Conservation (phyloP, 2,329 filamentous ascomycete species). For the Tricladium varicosporioides region DNA sequence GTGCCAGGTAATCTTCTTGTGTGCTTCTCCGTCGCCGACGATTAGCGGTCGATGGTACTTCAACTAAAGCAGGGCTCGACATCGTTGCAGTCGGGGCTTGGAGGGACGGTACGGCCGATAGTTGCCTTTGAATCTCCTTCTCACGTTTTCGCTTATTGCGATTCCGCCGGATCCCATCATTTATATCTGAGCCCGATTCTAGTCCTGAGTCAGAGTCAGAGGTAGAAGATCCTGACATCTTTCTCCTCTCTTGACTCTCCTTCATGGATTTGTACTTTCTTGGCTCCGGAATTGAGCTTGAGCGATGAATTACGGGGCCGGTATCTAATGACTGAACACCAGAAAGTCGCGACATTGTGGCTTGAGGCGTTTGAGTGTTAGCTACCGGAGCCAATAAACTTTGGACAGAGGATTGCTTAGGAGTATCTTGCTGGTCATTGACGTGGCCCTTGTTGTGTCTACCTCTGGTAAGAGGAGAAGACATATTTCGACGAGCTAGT, state of each 20-base stretch:
- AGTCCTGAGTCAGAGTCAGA: constrained; percentile 15
- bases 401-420: constrained; percentile 19
- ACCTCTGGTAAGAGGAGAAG: constrained; percentile 25
- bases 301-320: constrained; percentile 1
- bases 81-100: neutral
- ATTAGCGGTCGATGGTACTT: constrained; percentile 24
- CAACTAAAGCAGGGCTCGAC: constrained; percentile 4
- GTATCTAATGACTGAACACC: constrained; percentile 21
- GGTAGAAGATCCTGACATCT: neutral
- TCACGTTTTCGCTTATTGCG: constrained; percentile 8
- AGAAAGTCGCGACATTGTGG: neutral
- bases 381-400: constrained; percentile 11
- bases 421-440: constrained; percentile 2
- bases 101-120: constrained; percentile 15
- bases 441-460: neutral
- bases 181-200: constrained; percentile 25
- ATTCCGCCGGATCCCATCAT: constrained; percentile 11
- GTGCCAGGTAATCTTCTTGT: constrained; percentile 29
- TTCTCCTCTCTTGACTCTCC: constrained; percentile 29
- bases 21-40: constrained; percentile 19
- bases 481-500: constrained; percentile 2
- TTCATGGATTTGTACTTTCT: constrained; percentile 29
- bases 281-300: constrained; percentile 17
- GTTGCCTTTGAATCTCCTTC: constrained; percentile 15
- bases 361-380: constrained; percentile 3